Conservation (phyloP, 192 early-diverging fungal species). For the Linnemannia schmuckeri region DNA sequence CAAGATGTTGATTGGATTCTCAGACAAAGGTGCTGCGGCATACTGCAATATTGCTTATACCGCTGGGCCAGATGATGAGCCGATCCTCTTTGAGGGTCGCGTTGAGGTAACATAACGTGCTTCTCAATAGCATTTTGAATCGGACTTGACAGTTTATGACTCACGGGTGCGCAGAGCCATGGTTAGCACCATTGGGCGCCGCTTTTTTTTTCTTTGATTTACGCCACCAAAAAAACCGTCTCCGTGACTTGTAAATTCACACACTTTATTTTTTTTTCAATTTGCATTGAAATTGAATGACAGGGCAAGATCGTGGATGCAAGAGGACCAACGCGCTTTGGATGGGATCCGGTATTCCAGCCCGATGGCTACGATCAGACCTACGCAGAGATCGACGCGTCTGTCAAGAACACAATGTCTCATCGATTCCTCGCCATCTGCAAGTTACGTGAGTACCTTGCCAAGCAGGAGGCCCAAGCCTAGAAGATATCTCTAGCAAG, state of each 20-base stretch:
- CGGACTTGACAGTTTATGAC: neutral
- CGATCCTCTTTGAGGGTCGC: slow-evolving; percentile 89
- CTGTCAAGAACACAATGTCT: slow-evolving; percentile 90
- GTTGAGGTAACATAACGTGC: slow-evolving; percentile 63
- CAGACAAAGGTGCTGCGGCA: slow-evolving; percentile 90
- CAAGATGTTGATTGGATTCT: slow-evolving; percentile 88
- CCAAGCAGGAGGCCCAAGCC: slow-evolving; percentile 24
- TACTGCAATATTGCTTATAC: slow-evolving; percentile 94
- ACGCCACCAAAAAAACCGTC: neutral
- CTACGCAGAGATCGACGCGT: slow-evolving; percentile 91
- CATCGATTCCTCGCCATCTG: slow-evolving; percentile 84
- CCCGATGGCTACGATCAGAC: slow-evolving; percentile 81
- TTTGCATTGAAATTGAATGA: neutral
- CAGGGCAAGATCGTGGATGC: slow-evolving; percentile 89
- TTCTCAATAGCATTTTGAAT: neutral
- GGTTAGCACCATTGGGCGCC: neutral
- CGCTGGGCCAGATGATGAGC: slow-evolving; percentile 83
- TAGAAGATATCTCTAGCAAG: neutral
- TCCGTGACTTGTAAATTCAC: neutral
- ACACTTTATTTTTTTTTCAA: neutral
- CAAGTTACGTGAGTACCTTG: slow-evolving; percentile 68
- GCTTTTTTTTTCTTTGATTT: neutral
- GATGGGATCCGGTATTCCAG: slow-evolving; percentile 97
- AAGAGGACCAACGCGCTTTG: slow-evolving; percentile 87
- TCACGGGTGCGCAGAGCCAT: neutral